These are phyloP conservation scores for Leccinum pachyderme DNA, from an alignment of 1,284 basidiomycete species.

Conservation along the genomic window DNA sequence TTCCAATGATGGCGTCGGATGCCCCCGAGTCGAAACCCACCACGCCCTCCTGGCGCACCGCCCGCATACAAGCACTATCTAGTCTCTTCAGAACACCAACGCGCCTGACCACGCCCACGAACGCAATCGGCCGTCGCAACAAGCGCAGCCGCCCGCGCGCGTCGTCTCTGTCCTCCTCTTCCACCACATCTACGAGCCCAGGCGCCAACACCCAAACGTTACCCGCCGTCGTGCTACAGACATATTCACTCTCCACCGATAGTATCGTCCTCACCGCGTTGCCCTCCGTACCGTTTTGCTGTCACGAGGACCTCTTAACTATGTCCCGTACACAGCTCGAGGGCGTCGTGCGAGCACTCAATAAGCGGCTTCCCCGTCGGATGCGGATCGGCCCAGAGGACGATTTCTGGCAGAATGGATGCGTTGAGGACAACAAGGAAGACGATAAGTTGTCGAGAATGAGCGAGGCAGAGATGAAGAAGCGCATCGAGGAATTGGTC, in stretches of 20 bases:
- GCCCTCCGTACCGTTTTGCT: conserved; percentile 52
- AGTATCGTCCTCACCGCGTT: conserved; percentile 58
- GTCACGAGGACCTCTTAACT: conserved; percentile 57
- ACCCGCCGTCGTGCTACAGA: conserved; percentile 46
- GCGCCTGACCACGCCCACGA: conserved; percentile 20
- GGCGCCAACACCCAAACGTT: conserved; percentile 5
- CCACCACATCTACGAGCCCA: conserved; percentile 6
- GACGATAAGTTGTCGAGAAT: conserved; percentile 26
- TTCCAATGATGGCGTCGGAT: conserved; percentile 14
- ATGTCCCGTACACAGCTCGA: conserved; percentile 50
- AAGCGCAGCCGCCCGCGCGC: conserved; percentile 21
- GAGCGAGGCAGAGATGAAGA: conserved; percentile 42
- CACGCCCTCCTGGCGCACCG: conserved; percentile 12
- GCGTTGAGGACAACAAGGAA: neutral
- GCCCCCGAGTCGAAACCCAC: conserved; percentile 5
- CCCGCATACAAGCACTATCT: conserved; percentile 18
- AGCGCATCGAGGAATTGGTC: conserved; percentile 49
- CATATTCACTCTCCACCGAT: conserved; percentile 47
- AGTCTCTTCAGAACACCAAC: conserved; percentile 27
- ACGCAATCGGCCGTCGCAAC: conserved; percentile 13
- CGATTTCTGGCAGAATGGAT: conserved; percentile 11
- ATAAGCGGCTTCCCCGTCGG: conserved; percentile 45
- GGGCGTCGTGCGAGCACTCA: conserved; percentile 44
- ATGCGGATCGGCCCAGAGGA: conserved; percentile 43
- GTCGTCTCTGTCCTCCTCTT: conserved; percentile 5